Evolutionary conservation across 2,329 filamentous ascomycete genomes (phyloP).

Genomic region (Chalaropsis thielavioides): DNA sequence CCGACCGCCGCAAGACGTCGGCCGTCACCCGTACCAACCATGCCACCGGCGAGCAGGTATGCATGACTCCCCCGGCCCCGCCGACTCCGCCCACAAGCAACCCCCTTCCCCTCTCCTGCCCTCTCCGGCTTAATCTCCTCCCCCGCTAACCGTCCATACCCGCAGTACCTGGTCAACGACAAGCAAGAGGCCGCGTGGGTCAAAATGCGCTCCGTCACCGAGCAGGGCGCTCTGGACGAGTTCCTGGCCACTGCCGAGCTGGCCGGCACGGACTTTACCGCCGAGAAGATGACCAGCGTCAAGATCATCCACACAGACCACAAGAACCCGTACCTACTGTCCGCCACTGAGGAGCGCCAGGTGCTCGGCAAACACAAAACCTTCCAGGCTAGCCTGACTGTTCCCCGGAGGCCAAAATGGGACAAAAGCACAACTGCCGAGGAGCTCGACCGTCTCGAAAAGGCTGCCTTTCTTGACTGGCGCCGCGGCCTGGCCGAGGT

Average conservation of each 20-base stretch:
- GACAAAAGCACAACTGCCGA: constrained; percentile 69
- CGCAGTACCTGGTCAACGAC: constrained; percentile 75
- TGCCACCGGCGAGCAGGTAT: constrained; percentile 59
- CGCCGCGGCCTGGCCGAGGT: constrained; percentile 78
- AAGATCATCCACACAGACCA: constrained; percentile 97
- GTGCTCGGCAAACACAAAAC: constrained; percentile 68
- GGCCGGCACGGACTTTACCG: constrained; percentile 96
- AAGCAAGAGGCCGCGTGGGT: constrained; percentile 89
- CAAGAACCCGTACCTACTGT: constrained; percentile 86
- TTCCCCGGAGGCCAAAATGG: constrained; percentile 82
- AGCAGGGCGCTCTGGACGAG: constrained; percentile 92
- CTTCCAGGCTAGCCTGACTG: constrained; percentile 66
- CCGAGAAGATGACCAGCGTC: constrained; percentile 97
- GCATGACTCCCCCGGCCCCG: no score
- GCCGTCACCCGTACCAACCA: constrained; percentile 56
- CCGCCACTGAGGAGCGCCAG: constrained; percentile 65
- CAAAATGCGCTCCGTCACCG: constrained; percentile 97
- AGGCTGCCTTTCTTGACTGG: constrained; percentile 74
- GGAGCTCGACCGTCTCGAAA: constrained; percentile 66
- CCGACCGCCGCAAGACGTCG: constrained; percentile 57
- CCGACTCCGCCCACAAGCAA: neutral
- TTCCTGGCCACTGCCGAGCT: constrained; percentile 91
- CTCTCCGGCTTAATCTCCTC: neutral
- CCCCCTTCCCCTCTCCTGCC: neutral
- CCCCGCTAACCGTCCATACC: constrained; percentile 19